These are phyloP conservation scores for Chaetoceros tenuissimus DNA, from an alignment of 108 stramenopile species.

Conservation along the genomic window DNA sequence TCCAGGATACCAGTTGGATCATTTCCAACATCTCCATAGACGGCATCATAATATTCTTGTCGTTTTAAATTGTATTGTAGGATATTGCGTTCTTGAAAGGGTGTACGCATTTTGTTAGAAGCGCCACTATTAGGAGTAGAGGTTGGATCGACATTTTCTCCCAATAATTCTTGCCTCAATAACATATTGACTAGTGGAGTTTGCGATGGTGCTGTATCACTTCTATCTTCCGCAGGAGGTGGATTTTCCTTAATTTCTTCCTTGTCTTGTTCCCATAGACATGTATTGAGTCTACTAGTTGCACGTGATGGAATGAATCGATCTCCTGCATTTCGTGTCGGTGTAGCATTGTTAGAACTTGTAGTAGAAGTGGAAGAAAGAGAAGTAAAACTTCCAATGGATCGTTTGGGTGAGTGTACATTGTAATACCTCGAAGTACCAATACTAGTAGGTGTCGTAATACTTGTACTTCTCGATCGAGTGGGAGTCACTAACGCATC, in stretches of 20 bases:
- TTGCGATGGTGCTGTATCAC: conserved; percentile 16
- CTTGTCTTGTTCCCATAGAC: conserved; percentile 22
- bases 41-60: conserved; percentile 39
- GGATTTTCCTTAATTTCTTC: background rate
- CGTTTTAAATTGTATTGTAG: conserved; percentile 54
- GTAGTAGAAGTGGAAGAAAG: no score
- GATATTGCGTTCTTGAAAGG: conserved; percentile 54
- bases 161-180: conserved; percentile 72
- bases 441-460: no score
- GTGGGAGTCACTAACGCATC: background rate
- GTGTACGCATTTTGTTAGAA: conserved; percentile 9
- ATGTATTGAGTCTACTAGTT: conserved; percentile 42
- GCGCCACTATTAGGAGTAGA: conserved; percentile 1
- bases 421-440: no score
- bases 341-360: background rate
- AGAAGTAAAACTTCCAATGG: no score
- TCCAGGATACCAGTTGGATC: conserved; percentile 55
- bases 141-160: conserved; percentile 70
- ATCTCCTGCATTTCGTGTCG: conserved; percentile 16
- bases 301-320: conserved; percentile 77
- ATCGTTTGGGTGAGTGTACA: no score
- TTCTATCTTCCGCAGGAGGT: background rate
- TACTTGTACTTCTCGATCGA: no score
- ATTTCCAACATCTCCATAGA: conserved; percentile 20
- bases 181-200: conserved; percentile 56